Conservation (phyloP, 306 rosid species). For the Geum urbanum region DNA sequence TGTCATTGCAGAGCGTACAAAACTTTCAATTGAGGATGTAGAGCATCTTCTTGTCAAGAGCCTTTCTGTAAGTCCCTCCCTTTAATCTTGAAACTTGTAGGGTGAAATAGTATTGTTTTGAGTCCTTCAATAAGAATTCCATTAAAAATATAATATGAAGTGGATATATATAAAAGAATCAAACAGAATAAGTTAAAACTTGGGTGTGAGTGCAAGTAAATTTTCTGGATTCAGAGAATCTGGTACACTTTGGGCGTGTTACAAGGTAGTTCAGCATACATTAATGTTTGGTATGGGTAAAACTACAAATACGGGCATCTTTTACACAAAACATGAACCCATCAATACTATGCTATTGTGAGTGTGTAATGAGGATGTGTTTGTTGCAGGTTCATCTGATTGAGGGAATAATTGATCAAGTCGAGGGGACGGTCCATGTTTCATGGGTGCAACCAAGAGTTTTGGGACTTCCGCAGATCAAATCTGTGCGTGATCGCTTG, state of each 20-base stretch:
- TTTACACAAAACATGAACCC: not conserved
- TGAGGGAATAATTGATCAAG: slow-evolving; percentile 97
- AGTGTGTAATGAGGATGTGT: not conserved
- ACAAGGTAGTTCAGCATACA: not conserved
- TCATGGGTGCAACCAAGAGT: slow-evolving; percentile 99
- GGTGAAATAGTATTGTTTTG: not conserved
- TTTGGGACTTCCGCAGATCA: slow-evolving; percentile 80
- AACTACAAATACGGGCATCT: not conserved
- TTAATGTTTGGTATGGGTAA: not conserved
- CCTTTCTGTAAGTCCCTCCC: slow-evolving; percentile 70
- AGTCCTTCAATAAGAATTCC: not conserved
- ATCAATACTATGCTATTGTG: not conserved
- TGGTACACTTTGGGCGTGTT: not conserved
- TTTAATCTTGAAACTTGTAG: slow-evolving; percentile 6
- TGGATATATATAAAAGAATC: not conserved
- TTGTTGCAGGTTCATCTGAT: slow-evolving; percentile 86
- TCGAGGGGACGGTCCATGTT: slow-evolving; percentile 87
- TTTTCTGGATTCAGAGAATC: not conserved
- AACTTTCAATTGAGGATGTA: slow-evolving; percentile 90
- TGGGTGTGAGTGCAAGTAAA: not conserved
- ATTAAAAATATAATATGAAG: no score
- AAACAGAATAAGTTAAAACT: not conserved
- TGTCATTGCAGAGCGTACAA: slow-evolving; percentile 88
- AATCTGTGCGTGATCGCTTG: slow-evolving; percentile 77
- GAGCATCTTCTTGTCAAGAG: slow-evolving; percentile 99